Base-by-base conservation (phyloP, 768 basidiomycete genomes). In the Collybia sp. region DNA sequence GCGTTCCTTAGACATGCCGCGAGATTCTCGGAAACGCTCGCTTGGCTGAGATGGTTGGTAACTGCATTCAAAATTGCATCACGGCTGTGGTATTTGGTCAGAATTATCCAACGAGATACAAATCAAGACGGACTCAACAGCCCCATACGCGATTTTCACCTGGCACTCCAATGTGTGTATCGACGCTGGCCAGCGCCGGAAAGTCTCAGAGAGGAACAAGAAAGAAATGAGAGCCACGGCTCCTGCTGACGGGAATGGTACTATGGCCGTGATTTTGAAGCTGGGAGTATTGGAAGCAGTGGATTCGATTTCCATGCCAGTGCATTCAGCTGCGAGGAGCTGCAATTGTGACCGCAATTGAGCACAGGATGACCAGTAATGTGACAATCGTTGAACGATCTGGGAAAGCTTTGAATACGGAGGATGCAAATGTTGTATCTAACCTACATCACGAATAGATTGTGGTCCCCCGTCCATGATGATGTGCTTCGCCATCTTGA, bases 1-100 rank as follows among this genome's bases (percentile, higher is more conserved):
- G 87, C 79, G 57, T 90, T 87, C 52, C 88, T 62, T 42, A 91
- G 64, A 59, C 84, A 89, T 38, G 79, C 87, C n/a, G n/a, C n/a
- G n/a, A n/a, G n/a, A n/a, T n/a, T n/a, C 59, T 83, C 82, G 9
- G 71, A 64, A 1, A 80, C 69, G 13, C 68, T 82, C 13, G 79
- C 77, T 57, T 84, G 77, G 46, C 68, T 69, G 38, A 90, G 63
- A 31, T 83, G 78, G 9, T 69, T 66, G 5, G 65, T 54, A 19
- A 89, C 67, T 0, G 77, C 76, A 36, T 71, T 68, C 43, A 72
- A 64, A 42, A 91, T 73, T 3, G 57, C 55, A 11, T 77, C 64
- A 32, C 64, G 58, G 32, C 39, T 39, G 35, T 31, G 34, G 17
- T n/a, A n/a, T n/a, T n/a, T n/a, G n/a, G n/a, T n/a, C n/a, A n/a